Evolutionary conservation across 2,329 filamentous ascomycete species (phyloP).

Genomic region (Lasiodiplodia hormozganensis): DNA sequence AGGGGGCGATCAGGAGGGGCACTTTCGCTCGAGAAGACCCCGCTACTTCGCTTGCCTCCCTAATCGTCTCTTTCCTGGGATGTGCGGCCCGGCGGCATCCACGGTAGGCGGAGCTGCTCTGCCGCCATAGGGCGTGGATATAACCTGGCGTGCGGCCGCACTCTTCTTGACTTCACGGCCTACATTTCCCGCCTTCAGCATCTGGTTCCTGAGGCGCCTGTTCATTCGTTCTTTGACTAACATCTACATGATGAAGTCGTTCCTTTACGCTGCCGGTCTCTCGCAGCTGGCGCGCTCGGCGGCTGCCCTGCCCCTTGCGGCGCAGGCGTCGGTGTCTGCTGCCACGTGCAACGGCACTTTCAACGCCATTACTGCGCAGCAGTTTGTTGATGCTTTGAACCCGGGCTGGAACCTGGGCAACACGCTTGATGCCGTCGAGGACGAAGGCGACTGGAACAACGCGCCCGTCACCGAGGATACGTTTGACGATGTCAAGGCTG

Average conservation of each 20-base stretch:
- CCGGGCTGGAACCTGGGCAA: conserved; percentile 69
- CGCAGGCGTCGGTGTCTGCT: conserved; percentile 6
- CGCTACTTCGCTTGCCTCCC: conserved; percentile 1
- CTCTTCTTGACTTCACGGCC: conserved; percentile 1
- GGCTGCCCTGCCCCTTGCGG: conserved; percentile 7
- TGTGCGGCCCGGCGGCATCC: conserved; percentile 24
- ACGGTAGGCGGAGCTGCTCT: neutral
- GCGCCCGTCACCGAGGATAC: conserved; percentile 57
- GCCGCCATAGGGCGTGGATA: neutral
- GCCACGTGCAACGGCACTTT: conserved; percentile 40
- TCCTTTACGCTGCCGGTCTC: conserved; percentile 22
- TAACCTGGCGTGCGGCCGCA: neutral
- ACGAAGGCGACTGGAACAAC: conserved; percentile 67
- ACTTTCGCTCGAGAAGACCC: neutral
- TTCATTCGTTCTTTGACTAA: conserved; percentile 12
- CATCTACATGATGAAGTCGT: conserved; percentile 9
- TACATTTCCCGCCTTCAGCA: conserved; percentile 9
- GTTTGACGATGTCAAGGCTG: conserved; percentile 59
- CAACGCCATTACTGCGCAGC: conserved; percentile 53
- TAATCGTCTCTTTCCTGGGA: conserved; percentile 6
- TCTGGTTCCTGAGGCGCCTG: conserved; percentile 4
- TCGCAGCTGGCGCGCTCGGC: conserved; percentile 18
- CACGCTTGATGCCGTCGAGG: conserved; percentile 62
- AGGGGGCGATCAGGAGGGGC: conserved; percentile 13
- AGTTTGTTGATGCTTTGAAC: conserved; percentile 58